These are phyloP conservation scores for Metschnikowia cubensis DNA, from an alignment of 805 yeast species.

Conservation along the genomic window DNA sequence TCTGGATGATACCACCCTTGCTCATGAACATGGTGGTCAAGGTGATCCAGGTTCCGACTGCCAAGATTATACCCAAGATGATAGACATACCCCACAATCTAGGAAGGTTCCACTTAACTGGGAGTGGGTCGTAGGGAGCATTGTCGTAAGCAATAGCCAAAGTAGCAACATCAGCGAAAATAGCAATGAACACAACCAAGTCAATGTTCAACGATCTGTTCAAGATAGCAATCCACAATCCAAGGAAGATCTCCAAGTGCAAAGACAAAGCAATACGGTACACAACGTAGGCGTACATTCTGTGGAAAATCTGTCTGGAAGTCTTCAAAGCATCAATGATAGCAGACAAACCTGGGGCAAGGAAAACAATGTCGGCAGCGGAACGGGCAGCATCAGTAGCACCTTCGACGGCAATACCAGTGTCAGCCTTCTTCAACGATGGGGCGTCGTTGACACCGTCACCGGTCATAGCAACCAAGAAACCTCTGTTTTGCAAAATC, in stretches of 20 bases:
- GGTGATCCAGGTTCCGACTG: constrained; percentile 91
- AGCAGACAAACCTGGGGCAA: constrained; percentile 93
- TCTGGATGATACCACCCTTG: constrained; percentile 92
- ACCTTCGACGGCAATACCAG: constrained; percentile 98
- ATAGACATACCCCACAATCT: constrained; percentile 97
- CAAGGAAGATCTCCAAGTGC: constrained; percentile 91
- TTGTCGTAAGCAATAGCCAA: constrained; percentile 96
- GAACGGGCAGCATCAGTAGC: constrained; percentile 96
- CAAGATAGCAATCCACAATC: constrained; percentile 94
- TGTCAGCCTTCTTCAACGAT: constrained; percentile 82
- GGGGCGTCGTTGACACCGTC: constrained; percentile 99
- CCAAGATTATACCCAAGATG: constrained; percentile 78
- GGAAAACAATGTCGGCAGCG: constrained; percentile 91
- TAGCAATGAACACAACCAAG: constrained; percentile 93
- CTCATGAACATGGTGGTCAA: constrained; percentile 89
- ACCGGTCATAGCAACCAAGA: constrained; percentile 98
- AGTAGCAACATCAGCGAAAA: constrained; percentile 96
- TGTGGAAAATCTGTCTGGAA: constrained; percentile 94
- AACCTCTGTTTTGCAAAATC: constrained; percentile 92
- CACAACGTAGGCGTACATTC: constrained; percentile 97
- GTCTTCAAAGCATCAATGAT: constrained; percentile 90
- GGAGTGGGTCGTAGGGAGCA: constrained; percentile 90
- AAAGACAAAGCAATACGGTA: constrained; percentile 96
- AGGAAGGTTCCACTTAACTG: constrained; percentile 96
- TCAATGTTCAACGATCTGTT: constrained; percentile 83